phyloP scores from a whole-genome alignment of 495 filamentous ascomycete species.

The Aspergillus homomorphus region DNA sequence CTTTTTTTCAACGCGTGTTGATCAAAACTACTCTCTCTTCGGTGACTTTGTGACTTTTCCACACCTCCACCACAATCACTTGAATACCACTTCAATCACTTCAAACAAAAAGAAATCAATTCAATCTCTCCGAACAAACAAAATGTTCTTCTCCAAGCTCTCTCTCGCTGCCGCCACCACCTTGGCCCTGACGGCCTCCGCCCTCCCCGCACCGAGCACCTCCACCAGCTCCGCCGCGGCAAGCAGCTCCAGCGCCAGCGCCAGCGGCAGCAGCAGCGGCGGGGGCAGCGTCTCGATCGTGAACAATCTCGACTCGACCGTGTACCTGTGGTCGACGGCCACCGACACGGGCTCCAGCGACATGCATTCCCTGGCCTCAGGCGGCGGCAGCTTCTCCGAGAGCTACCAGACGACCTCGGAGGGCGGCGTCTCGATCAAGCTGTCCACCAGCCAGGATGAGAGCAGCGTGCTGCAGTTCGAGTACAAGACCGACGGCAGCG shows the following conservation, averaged over 20 bases:
- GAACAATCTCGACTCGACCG: slow-evolving; percentile 34
- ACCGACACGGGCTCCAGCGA: slow-evolving; percentile 16
- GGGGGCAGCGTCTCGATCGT: slow-evolving; percentile 30
- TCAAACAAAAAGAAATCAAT: neutral
- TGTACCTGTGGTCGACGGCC: slow-evolving; percentile 38
- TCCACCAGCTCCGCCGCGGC: slow-evolving; percentile 9
- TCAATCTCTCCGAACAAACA: slow-evolving; percentile 7
- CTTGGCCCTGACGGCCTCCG: slow-evolving; percentile 19
- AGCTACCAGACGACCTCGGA: slow-evolving; percentile 33
- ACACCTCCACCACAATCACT: neutral
- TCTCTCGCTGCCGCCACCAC: slow-evolving; percentile 14
- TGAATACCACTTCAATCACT: neutral
- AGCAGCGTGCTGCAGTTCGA: slow-evolving; percentile 37
- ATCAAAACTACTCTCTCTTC: slow-evolving; percentile 11
- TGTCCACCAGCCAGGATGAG: slow-evolving; percentile 27
- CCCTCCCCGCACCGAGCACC: slow-evolving; percentile 17
- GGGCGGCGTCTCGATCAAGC: slow-evolving; percentile 44
- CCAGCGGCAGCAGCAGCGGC: slow-evolving; percentile 6
- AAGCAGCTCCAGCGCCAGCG: slow-evolving; percentile 10
- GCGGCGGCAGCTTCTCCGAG: slow-evolving; percentile 30
- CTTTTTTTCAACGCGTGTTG: slow-evolving; percentile 18
- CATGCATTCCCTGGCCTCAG: slow-evolving; percentile 28
- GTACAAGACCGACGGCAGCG: slow-evolving; percentile 22
- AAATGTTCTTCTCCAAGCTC: slow-evolving; percentile 25
- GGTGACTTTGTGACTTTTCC: neutral